Base-by-base conservation (phyloP, 495 filamentous ascomycete species). In the Tuber brumale region DNA sequence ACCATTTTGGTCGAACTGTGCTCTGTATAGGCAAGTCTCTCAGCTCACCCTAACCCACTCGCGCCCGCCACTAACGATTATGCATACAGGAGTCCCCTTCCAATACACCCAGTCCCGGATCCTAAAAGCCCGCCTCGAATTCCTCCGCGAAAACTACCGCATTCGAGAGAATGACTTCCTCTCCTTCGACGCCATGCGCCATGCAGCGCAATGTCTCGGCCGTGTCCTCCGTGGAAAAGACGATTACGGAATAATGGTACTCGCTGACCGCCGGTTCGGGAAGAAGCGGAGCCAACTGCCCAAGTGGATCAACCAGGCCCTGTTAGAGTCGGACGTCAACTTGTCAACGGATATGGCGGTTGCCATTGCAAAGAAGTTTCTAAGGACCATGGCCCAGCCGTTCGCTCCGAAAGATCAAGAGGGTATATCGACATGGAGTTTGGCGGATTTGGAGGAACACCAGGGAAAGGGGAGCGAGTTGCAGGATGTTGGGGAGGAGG, bases 91-190 rank as follows among this genome's bases (percentile, higher is more conserved):
- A 79, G 94, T 97, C 6, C 96, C 96, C 0, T 99, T 97, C 86
- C 96, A 99, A 84, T 99, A 99, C 85, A 99, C 96, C 19, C 95
- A 98, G 83, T 97, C 95, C 2, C 90, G 95, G 44, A 98, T 99
- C 76, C 87, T 99, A 45, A 98, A 97, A 85, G 96, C 96, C 2
- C 90, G 96, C 10, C 90, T 99, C 31, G 93, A 98, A 83, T 99
- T 99, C 84, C 86, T 99, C 16, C 89, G 96, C 66, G 96, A 99
- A 84, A 97, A 92, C 23, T 99, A 97, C 86, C 92, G 94, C 69
- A 99, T 99, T 84, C 89, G 93, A 69, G 96, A 98, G 84, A 97
- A 96, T 81, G 96, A 99, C 82, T 99, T 99, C 83, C 85, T 99
- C 3, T 98, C 96, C 48, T 99, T 98, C 89, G 95, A 98, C 83